These are phyloP conservation scores for Phytophthora litchii DNA, from an alignment of 352 stramenopile species.

Conservation along the genomic window DNA sequence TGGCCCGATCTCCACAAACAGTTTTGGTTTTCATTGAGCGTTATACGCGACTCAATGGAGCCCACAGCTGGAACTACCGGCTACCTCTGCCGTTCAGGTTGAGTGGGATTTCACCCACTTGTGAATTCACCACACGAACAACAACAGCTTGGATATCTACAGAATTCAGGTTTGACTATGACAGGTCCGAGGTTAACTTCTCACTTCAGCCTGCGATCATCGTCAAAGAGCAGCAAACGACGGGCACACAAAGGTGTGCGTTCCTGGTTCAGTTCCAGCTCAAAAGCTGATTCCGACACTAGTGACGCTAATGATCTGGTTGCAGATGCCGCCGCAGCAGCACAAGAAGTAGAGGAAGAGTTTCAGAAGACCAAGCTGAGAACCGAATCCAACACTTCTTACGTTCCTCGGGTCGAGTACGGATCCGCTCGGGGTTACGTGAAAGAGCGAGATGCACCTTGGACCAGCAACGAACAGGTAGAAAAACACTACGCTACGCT, in stretches of 20 bases:
- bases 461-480: constrained; percentile 48
- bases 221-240: constrained; percentile 22
- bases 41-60: constrained; percentile 20
- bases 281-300: neutral
- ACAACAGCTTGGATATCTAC: constrained; percentile 11
- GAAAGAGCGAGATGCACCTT: constrained; percentile 31
- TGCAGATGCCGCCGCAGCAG: constrained; percentile 17
- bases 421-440: constrained; percentile 4
- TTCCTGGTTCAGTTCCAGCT: constrained; percentile 35
- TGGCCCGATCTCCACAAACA: constrained; percentile 21
- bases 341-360: constrained; percentile 16
- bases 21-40: constrained; percentile 12
- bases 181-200: constrained; percentile 13
- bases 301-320: constrained; percentile 3
- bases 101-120: constrained; percentile 16
- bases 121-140: constrained; percentile 17
- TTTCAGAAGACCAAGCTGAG: constrained; percentile 13
- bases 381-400: constrained; percentile 5
- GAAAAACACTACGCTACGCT: constrained; percentile 42
- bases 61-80: constrained; percentile 20
- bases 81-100: constrained; percentile 19
- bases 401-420: constrained; percentile 27
- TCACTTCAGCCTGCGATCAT: constrained; percentile 28
- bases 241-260: constrained; percentile 19
- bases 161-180: constrained; percentile 12